Percentiles rank a stretch among this genome's conserved stretches.
These are phyloP conservation scores for Blastobotrys petasosporus DNA, from an alignment of 1,139 yeast genomes.

Conservation along the genomic window DNA sequence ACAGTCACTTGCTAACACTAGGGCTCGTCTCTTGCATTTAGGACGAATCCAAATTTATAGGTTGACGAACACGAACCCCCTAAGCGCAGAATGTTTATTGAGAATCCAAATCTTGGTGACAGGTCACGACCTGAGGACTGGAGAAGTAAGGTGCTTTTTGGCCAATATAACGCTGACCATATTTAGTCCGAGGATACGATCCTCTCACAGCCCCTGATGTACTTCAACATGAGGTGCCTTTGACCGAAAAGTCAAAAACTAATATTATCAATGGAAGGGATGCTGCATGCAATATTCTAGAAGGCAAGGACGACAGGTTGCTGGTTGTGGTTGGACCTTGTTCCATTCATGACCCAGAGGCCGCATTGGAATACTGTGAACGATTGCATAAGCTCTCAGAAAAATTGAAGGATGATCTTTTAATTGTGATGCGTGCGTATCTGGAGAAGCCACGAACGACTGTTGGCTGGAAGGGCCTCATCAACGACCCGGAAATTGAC, in stretches of 20 bases:
- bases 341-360: constrained; percentile 89
- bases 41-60: too few relatives aligned
- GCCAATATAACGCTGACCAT: background rate
- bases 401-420: constrained; percentile 64
- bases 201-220: constrained; percentile 94
- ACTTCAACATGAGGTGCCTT: constrained; percentile 82
- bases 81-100: constrained; percentile 57
- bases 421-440: constrained; percentile 94
- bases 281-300: constrained; percentile 63
- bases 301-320: constrained; percentile 74
- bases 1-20: too few relatives aligned
- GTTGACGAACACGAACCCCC: too few relatives aligned
- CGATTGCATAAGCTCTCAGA: constrained; percentile 56
- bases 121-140: constrained; percentile 76
- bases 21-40: too few relatives aligned
- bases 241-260: constrained; percentile 52
- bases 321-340: constrained; percentile 92
- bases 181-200: constrained; percentile 74
- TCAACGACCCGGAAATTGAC: constrained; percentile 95
- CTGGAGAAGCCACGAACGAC: constrained; percentile 97
- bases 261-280: constrained; percentile 72
- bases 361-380: constrained; percentile 83
- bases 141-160: constrained; percentile 42
- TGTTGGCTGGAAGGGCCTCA: constrained; percentile 98
- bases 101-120: constrained; percentile 53